phyloP scores from a whole-genome alignment of 805 yeast genomes.

The Scheffersomyces ergatensis region DNA sequence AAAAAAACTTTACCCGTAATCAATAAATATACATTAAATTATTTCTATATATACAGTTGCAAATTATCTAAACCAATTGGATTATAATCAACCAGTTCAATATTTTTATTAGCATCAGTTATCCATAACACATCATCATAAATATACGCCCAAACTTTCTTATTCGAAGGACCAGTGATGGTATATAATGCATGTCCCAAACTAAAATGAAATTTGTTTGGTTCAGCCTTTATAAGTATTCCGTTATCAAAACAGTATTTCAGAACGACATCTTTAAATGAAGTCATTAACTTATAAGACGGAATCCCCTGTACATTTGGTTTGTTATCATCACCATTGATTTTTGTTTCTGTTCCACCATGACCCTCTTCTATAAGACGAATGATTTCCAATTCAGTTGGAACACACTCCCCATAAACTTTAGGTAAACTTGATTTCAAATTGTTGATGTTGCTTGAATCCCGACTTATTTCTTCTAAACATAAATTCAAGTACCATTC shows the following conservation, averaged over 20 bases:
- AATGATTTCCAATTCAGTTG: not conserved
- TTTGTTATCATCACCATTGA: constrained; percentile 1
- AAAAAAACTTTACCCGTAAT: too few species aligned
- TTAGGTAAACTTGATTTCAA: not conserved
- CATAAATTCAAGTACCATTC: not conserved
- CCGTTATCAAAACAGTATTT: constrained; percentile 54
- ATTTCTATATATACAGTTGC: constrained; percentile 2
- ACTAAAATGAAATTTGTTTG: constrained; percentile 23
- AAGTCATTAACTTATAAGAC: constrained; percentile 36
- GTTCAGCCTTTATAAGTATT: constrained; percentile 37
- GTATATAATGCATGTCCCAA: constrained; percentile 44
- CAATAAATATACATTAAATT: too few species aligned
- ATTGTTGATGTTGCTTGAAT: not conserved
- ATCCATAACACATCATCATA: constrained; percentile 68
- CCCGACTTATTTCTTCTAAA: not conserved
- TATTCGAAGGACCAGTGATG: constrained; percentile 16
- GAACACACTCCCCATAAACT: not conserved
- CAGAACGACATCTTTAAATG: constrained; percentile 66
- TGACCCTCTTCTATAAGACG: not conserved
- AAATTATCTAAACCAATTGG: constrained; percentile 42
- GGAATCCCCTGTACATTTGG: constrained; percentile 38
- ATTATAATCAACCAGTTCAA: constrained; percentile 25
- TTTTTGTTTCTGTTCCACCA: not conserved
- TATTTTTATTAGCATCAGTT: not conserved
- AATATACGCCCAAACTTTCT: constrained; percentile 45